phyloP scores from a whole-genome alignment of 768 basidiomycete genomes.

The Xanthoconium purpureum region DNA sequence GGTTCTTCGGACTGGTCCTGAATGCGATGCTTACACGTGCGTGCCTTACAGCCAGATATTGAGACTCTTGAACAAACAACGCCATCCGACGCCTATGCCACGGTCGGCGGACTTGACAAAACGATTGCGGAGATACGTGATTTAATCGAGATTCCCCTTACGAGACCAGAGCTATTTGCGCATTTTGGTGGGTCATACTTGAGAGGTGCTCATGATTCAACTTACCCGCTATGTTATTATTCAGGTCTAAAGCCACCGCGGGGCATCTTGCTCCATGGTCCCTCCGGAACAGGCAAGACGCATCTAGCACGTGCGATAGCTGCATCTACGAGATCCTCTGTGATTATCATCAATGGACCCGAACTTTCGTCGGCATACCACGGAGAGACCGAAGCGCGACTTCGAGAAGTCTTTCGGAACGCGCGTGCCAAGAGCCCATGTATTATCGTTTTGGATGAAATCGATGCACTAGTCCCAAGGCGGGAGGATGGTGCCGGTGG shows the following conservation, averaged over 20 bases:
- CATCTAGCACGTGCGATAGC: constrained; percentile 94
- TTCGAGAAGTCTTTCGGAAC: constrained; percentile 86
- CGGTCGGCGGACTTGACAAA: constrained; percentile 83
- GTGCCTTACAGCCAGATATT: constrained; percentile 38
- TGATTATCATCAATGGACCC: constrained; percentile 94
- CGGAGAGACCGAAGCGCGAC: constrained; percentile 90
- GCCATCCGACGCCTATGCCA: constrained; percentile 61
- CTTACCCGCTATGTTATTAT: constrained; percentile 3
- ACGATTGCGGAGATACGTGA: constrained; percentile 86
- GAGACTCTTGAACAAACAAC: constrained; percentile 45
- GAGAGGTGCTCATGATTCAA: constrained; percentile 14
- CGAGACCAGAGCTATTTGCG: constrained; percentile 74
- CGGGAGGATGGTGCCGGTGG: constrained; percentile 88
- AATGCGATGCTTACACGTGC: constrained; percentile 16
- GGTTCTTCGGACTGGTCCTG: constrained; percentile 4
- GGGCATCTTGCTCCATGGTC: constrained; percentile 91
- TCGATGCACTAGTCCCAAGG: constrained; percentile 90
- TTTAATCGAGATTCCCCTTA: constrained; percentile 82
- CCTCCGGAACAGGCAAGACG: constrained; percentile 97
- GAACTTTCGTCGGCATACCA: constrained; percentile 95
- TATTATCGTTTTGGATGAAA: constrained; percentile 93
- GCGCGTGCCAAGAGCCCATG: constrained; percentile 82
- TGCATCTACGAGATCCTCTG: constrained; percentile 76
- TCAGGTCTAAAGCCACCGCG: constrained; percentile 91
- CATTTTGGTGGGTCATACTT: constrained; percentile 56